Percentiles rank a stretch among this genome's conserved stretches.
These are phyloP conservation scores for Chaetomium strumarium DNA, from an alignment of 2,329 filamentous ascomycete genomes.

Conservation along the genomic window DNA sequence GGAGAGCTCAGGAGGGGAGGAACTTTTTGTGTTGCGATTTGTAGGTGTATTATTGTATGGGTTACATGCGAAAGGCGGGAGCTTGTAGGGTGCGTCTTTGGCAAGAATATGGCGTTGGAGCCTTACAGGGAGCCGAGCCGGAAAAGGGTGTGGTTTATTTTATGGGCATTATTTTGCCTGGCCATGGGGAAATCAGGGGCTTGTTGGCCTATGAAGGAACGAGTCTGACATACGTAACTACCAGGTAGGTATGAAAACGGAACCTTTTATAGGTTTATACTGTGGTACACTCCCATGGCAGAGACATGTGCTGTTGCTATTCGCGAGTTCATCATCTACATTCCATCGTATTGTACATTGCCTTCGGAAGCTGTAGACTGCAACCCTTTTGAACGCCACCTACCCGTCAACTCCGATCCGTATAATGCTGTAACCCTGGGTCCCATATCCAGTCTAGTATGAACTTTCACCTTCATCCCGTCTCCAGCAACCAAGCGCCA, in stretches of 20 bases:
- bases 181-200: too few relatives aligned
- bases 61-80: not conserved
- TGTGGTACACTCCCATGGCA: too few relatives aligned
- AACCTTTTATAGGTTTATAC: too few relatives aligned
- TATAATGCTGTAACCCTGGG: not conserved
- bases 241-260: too few relatives aligned
- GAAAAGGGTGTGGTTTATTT: too few relatives aligned
- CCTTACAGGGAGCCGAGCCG: too few relatives aligned
- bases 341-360: too few relatives aligned
- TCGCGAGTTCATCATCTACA: not conserved
- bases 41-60: not conserved
- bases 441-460: not conserved
- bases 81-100: too few relatives aligned
- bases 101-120: too few relatives aligned
- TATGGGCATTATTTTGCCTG: too few relatives aligned
- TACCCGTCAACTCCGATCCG: not conserved
- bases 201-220: too few relatives aligned
- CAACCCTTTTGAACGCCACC: constrained; percentile 1
- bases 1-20: not conserved
- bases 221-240: too few relatives aligned
- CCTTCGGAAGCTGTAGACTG: not conserved
- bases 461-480: not conserved
- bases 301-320: not conserved
- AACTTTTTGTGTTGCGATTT: not conserved
- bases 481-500: not conserved